A percentile compares a stretch with the other conserved stretches of the same genome.
These are phyloP conservation scores for Microbotryomycetes sp. DNA, from an alignment of 1,284 basidiomycete species.

Conservation along the genomic window DNA sequence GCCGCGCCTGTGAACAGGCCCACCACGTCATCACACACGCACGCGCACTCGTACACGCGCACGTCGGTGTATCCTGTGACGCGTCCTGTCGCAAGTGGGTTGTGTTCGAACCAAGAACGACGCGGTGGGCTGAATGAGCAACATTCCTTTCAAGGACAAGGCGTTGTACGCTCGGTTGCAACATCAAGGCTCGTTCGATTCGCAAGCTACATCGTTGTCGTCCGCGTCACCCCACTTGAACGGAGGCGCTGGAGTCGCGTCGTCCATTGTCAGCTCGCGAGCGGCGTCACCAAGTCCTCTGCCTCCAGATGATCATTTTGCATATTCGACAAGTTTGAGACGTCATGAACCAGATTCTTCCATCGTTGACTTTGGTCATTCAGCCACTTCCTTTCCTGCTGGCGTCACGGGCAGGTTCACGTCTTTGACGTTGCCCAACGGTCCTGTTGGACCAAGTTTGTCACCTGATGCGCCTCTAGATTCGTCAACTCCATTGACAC, in stretches of 20 bases:
- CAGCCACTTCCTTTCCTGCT: background rate
- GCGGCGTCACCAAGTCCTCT: constrained; percentile 4
- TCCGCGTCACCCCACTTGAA: background rate
- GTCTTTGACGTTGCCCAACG: constrained; percentile 3
- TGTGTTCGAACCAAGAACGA: too few species aligned
- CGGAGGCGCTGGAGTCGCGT: background rate
- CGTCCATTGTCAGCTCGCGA: background rate
- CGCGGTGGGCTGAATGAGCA: too few species aligned
- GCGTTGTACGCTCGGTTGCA: constrained; percentile 17
- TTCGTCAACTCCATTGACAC: constrained; percentile 27
- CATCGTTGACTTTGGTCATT: constrained; percentile 14
- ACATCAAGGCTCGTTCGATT: background rate
- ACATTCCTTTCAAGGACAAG: constrained; percentile 2
- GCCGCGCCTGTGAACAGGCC: too few species aligned
- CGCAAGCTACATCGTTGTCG: background rate
- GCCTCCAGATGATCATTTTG: constrained; percentile 16
- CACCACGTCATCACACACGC: background rate
- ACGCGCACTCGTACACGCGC: background rate
- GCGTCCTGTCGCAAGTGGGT: too few species aligned
- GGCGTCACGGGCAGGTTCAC: background rate
- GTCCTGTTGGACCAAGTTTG: background rate
- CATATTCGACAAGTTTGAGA: constrained; percentile 22
- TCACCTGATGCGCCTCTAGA: background rate
- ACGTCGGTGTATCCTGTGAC: too few species aligned
- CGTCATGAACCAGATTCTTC: constrained; percentile 22